Conservation (phyloP, 805 yeast species). For the Metschnikowia peoriensis region DNA sequence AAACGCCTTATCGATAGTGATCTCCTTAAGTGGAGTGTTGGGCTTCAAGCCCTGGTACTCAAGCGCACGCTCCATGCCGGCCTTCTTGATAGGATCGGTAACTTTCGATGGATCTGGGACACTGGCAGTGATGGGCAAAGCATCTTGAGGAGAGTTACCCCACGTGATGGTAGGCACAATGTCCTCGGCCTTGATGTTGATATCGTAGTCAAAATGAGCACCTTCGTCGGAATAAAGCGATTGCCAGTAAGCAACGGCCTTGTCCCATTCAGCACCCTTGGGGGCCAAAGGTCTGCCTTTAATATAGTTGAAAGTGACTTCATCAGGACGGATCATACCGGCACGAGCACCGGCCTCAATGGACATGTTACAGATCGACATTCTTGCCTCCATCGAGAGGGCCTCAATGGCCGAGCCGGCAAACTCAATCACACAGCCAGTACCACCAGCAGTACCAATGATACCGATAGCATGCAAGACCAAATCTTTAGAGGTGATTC, state of each 20-base stretch:
- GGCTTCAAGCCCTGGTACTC: constrained; percentile 88
- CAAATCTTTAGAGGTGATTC: constrained; percentile 94
- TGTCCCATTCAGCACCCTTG: constrained; percentile 90
- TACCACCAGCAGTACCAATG: constrained; percentile 99
- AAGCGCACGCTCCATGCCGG: constrained; percentile 89
- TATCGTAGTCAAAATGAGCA: constrained; percentile 84
- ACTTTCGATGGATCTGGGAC: constrained; percentile 87
- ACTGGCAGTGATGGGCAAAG: constrained; percentile 84
- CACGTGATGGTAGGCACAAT: constrained; percentile 96
- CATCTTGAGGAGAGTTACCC: constrained; percentile 99
- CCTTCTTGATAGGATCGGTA: constrained; percentile 67
- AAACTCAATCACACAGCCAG: constrained; percentile 95
- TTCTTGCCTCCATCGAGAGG: constrained; percentile 94
- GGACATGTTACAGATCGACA: constrained; percentile 99
- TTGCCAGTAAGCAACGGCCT: constrained; percentile 89
- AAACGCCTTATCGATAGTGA: constrained; percentile 86
- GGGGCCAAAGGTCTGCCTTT: constrained; percentile 96
- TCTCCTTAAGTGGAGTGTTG: constrained; percentile 72
- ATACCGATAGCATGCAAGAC: constrained; percentile 92
- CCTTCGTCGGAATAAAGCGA: constrained; percentile 85
- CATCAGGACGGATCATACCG: constrained; percentile 97
- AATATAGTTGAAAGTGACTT: constrained; percentile 80
- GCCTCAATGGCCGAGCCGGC: constrained; percentile 92
- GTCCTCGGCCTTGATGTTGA: constrained; percentile 76
- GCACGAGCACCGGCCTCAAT: constrained; percentile 99